These are phyloP conservation scores for Paracamarosporium sp. DNA, from an alignment of 2,329 filamentous ascomycete species.

Conservation along the genomic window DNA sequence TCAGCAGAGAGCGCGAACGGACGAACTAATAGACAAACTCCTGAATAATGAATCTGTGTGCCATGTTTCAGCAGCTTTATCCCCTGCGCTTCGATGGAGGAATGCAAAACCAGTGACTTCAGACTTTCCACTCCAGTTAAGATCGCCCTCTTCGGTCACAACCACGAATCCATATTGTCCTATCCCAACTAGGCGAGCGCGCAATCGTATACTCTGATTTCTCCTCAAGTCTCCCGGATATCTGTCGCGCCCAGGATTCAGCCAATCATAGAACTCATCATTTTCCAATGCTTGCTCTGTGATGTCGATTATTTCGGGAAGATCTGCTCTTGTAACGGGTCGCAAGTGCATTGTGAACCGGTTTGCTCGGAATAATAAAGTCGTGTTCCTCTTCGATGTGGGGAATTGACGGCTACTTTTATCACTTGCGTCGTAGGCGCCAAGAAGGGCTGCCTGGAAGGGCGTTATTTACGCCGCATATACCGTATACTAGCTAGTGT, in stretches of 20 bases:
- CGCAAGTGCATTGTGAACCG: slow-evolving; percentile 21
- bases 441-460: not conserved
- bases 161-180: slow-evolving; percentile 25
- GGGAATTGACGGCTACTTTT: not conserved
- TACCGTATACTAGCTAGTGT: not conserved
- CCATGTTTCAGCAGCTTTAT: slow-evolving; percentile 20
- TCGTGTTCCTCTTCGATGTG: not conserved
- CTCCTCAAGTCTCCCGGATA: slow-evolving; percentile 26
- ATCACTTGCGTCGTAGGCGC: not conserved
- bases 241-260: slow-evolving; percentile 20
- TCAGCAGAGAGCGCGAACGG: not conserved
- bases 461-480: too few relatives aligned
- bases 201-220: slow-evolving; percentile 17
- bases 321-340: slow-evolving; percentile 18
- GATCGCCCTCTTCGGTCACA: slow-evolving; percentile 21
- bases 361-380: not conserved
- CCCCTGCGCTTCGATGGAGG: slow-evolving; percentile 15
- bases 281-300: slow-evolving; percentile 17
- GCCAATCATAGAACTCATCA: slow-evolving; percentile 25
- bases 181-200: slow-evolving; percentile 17
- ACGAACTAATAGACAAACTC: slow-evolving; percentile 15
- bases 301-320: slow-evolving; percentile 17
- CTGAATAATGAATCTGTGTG: slow-evolving; percentile 15
- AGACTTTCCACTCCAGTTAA: slow-evolving; percentile 17
- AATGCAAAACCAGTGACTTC: slow-evolving; percentile 25